Base-by-base conservation (phyloP, 2,329 filamentous ascomycete genomes). In the Elsinoe fawcettii region DNA sequence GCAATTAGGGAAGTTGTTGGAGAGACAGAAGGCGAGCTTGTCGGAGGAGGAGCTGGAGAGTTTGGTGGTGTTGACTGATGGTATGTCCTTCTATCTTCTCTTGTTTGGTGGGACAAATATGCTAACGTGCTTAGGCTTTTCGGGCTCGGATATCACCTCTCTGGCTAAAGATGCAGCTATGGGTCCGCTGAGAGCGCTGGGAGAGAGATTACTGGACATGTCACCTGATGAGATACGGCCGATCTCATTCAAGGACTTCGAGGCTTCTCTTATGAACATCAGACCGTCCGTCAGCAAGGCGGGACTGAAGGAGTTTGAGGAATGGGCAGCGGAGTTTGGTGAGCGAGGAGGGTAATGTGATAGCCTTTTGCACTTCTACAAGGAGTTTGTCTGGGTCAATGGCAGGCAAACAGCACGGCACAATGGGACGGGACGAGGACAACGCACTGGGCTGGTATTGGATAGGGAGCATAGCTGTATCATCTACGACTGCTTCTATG, bases 91-190 rank as follows among this genome's bases (percentile, higher is more conserved):
- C 16, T 20, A 32, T 3, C 18, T 20, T 16, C 5, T 12, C 8
- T 2, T n/a, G 14, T 7, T 7, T 18, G 16, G n/a, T n/a, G 27
- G 27, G 9, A 9, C 27, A 27, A 23, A 14, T 5, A 6, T 27
- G 8, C 8, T 14, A 37, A 57, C 20, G 25, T 57, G 7, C 5
- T 18, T 63, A 96, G 91, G 90, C n/a, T 99, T 96, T 73, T 96
- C 90, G 7, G 93, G 93, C 44, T 96, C 90, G 1, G 93, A 99
- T 67, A 96, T 99, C 63, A 97, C 93, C 20, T 91, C 93, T 1
- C 77, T 99, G 7, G 93, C 93, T 6, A 99, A 99, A 73, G 93
- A 99, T 69, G 93, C 93, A 7, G 93, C 93, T 2, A 99, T 99
- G 93, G 92, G 93, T 0, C 93, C 93, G 0, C 76, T 99, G 11